Evolutionary conservation across 441 rosid genomes (phyloP), one percentile per base, ranked within the genome.

Genomic region (Hura crepitans): DNA sequence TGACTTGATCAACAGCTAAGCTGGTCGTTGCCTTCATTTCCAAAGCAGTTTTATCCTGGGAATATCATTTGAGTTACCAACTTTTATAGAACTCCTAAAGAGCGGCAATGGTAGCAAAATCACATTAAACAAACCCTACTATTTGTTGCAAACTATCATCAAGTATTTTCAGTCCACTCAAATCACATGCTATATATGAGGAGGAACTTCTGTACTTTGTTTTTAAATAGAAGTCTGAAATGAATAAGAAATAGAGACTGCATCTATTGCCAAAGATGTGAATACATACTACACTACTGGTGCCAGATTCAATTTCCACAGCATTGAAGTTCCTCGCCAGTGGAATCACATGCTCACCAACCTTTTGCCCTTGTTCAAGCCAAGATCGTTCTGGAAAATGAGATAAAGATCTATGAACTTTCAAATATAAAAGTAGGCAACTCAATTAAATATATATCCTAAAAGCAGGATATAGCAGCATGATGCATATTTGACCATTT

Each of bases 301-400:
- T 74, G 74, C 75, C 85, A 63, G 87, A 76, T 84, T 90, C 98
- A 22, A 88, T 77, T 74, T 92, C 97, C 80, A 81, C 78, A 65
- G 81, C 83, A 63, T 88, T 83, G 74, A 92, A 96, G 83, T 89
- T 92, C 74, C 97, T 86, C 7, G 97, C 96, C 79, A 91, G 74
- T 50, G 99, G 99, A 60, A 96, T 74, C 75, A 96, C 96, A 79
- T 83, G 91, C 83, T 96, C 99, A 30, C 98, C 99, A 37, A 92
- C 85, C 65, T 77, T 83, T 73, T 77, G 82, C 63, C 99, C 97
- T 85, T 89, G 91, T 73, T 92, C 98, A 58, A 92, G 89, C 96
- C 96, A 96, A 18, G 84, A 77, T 70, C 97, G 85, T 74, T 92
- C 99, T 95, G 79, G 43, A 60, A 66, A 72, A 39, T 17, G 37